Base-by-base conservation (phyloP, 345 rosid species). In the Pugionium dolabratum region DNA sequence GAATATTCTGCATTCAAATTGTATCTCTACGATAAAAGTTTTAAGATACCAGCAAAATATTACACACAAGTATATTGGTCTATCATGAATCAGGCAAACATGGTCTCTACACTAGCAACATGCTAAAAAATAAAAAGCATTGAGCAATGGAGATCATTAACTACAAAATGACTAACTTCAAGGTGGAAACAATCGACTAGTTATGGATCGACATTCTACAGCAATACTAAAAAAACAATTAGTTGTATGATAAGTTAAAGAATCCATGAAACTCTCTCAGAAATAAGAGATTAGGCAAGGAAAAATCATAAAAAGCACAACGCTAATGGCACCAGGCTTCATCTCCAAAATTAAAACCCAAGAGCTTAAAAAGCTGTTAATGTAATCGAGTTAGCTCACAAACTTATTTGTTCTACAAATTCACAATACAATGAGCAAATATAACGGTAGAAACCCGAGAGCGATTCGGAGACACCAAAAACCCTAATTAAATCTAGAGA, bases 401-500 rank as follows among this genome's bases (percentile, higher is more conserved):
- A 7, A 2, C 42, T n/a, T 27, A 54, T 54, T 40, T 42, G 48
- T 10, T 36, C 58, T 11, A 40, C 43, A 40, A 1, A 40, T 40
- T 40, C 5, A 7, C 7, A 62, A 30, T 3, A 5, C 31, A 57
- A 66, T 18, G 5, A 33, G 18, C 4, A 29, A 50, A 50, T 2
- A 28, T 3, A 27, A 49, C 1, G 3, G 3, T 7, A 54, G 26
- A 4, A 37, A 11, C 4, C 3, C 9, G 4, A 54, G 9, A 33
- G 1, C 35, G 10, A 63, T 57, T 10, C 28, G 18, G 18, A 31
- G 18, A 62, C 9, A 47, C 47, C 58, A 54, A 46, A 67, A 74
- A 67, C 78, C 73, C 78, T 67, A 74, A 39, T 54, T 55, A 27
- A 6, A 5, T 37, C 7, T 1, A 50, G 37, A 10, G 42, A 18